Evolutionary conservation across 78 protist species (phyloP), one percentile per base, ranked within the genome.

Genomic region (Dictyostelium capitatum): DNA sequence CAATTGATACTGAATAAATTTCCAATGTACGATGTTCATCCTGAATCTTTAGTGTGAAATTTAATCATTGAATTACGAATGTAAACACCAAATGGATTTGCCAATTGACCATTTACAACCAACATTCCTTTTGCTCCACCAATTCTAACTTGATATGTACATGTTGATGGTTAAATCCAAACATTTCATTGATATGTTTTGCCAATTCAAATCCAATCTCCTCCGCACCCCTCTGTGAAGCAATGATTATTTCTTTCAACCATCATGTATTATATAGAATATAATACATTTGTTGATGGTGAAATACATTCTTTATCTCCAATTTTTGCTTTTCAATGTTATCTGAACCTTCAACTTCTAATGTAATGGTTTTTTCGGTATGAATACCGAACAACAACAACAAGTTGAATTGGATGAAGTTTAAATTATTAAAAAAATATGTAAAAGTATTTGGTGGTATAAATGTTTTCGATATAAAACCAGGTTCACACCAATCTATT

Each of bases 111-210:
- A 3, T 83, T 50, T 0, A 93, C 77, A 1, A 77, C 64, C 41
- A 79, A 15, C 15, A 94, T 79, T 19, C 96, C 96, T 41, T 94
- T 94, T 28, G 4, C 9, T 46, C 96, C 96, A 59, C 89, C 93
- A 10, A 87, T 56, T 32, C 96, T 46, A 14, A 94, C 73, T n/a
- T 94, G 95, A 19, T 53, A 69, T 3, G 95, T 83, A 47, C 80
- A 65, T 12, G 91, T 74, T 17, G 19, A 6, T 15, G 19, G 23
- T 54, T 69, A 25, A 51, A 46, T 15, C 23, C 10, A 14, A 7
- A 19, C 12, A 2, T 20, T 12, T 56, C 69, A 65, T 23, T 70
- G 2, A 87, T 1, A 17, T 30, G 5, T 8, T 46, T 17, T 0
- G 79, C 30, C 0, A 51, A 20, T 20, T 62, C 43, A 1, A 4